Evolutionary conservation across 2,329 filamentous ascomycete genomes (phyloP), one percentile per base, ranked within the genome.

Genomic region (Exophiala dermatitidis): DNA sequence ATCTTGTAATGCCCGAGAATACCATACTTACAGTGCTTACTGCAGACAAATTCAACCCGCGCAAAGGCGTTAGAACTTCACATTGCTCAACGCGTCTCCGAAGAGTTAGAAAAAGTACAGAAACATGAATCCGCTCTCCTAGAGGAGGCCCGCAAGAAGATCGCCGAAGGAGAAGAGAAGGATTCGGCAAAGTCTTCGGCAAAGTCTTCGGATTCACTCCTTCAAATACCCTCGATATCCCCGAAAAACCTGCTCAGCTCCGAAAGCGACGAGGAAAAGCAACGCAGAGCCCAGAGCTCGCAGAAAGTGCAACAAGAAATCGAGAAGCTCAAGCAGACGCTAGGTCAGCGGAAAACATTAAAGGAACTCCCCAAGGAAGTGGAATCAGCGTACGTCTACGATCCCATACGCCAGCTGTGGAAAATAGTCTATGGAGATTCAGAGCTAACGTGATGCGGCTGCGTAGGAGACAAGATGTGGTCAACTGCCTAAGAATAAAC

Each of bases 41-140:
- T 31, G 54, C 68, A 97, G 91, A 91, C 86, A 72, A 90, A 97
- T 74, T 83, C 84, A 56, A 90, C 89, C 61, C 90, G 91, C 68
- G 80, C 85, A 65, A 88, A 88, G 73, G 77, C 84, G 66, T 75
- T 89, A 70, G 91, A 97, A 74, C 82, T 93, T 60, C 85, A 91
- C 65, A 84, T 95, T 70, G 90, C 96, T 75, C 76, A 82, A 68
- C 90, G 91, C 71, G 88, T 96, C 57, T 82, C 85, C 65, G 78
- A 83, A 65, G 90, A 96, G 74, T 88, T 97, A 62, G 83, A 85
- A 71, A 84, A 84, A 63, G 82, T 95, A 60, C 84, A 84, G 68
- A 78, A 82, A 60, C 76, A 84, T 63, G 85, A 91, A 68, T 73
- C 81, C 60, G 77, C 83, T 46, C 81, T 83, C 54, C 83, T 95